phyloP scores from a whole-genome alignment of 768 basidiomycete genomes.

The Steccherinum ochraceum region DNA sequence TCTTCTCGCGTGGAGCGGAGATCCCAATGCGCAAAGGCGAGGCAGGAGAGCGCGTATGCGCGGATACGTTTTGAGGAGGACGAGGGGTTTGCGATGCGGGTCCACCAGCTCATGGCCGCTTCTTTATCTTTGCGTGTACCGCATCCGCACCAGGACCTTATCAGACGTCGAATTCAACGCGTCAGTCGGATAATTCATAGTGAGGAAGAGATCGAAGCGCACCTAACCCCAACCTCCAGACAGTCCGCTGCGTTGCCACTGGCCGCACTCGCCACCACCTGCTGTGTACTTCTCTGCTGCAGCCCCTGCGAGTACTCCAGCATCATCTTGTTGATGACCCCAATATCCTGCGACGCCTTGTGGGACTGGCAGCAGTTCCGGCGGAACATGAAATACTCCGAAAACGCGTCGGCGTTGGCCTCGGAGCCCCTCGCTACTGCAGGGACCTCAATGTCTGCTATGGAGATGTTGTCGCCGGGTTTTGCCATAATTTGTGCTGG shows the following conservation, averaged over 20 bases:
- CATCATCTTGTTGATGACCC: neutral
- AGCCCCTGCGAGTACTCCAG: neutral
- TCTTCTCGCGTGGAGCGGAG: neutral
- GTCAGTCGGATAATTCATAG: too few species aligned
- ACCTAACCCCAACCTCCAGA: neutral
- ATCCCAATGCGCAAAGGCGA: neutral
- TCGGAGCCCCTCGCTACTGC: neutral
- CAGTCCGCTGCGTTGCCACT: neutral
- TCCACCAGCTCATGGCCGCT: neutral
- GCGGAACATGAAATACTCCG: neutral
- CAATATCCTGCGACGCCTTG: too few species aligned
- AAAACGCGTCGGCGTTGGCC: neutral
- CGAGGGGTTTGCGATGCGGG: neutral
- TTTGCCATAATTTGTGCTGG: too few species aligned
- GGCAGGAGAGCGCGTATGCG: neutral
- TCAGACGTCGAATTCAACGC: too few species aligned
- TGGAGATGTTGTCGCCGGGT: too few species aligned
- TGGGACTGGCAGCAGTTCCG: neutral
- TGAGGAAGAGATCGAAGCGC: too few species aligned
- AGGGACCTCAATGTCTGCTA: too few species aligned
- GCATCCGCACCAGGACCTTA: neutral
- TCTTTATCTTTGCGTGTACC: neutral
- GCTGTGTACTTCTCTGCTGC: neutral
- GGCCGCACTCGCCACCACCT: neutral
- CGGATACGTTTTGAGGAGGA: neutral